Evolutionary conservation across 805 yeast species (phyloP).

Genomic region (Saturnispora diversa): DNA sequence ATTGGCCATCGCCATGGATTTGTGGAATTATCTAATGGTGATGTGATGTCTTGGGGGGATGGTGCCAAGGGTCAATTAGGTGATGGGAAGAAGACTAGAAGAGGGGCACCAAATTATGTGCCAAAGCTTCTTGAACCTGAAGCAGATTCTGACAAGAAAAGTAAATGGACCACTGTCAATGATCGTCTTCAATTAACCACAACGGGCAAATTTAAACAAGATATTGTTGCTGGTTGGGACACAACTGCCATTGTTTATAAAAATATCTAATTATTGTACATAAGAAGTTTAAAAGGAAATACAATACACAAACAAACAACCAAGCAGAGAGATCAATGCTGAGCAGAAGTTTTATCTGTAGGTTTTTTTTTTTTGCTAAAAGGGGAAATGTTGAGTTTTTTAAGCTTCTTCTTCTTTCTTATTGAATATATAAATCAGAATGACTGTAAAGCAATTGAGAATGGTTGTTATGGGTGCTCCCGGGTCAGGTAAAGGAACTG

Average conservation of each 20-base stretch:
- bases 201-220: slow-evolving; percentile 1
- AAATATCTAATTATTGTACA: neutral
- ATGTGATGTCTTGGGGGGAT: slow-evolving; percentile 75
- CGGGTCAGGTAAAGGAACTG: slow-evolving; percentile 93
- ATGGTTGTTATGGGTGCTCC: slow-evolving; percentile 84
- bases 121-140: slow-evolving; percentile 55
- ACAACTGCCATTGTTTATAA: slow-evolving; percentile 10
- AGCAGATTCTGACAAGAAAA: neutral
- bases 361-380: neutral
- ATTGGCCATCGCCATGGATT: slow-evolving; percentile 62
- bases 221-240: slow-evolving; percentile 10
- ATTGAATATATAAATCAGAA: neutral
- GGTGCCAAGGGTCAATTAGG: slow-evolving; percentile 81
- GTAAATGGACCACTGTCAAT: neutral
- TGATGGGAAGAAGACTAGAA: slow-evolving; percentile 62
- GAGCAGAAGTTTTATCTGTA: neutral
- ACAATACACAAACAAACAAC: neutral
- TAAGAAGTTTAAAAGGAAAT: neutral
- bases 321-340: neutral
- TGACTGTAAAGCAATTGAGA: slow-evolving; percentile 41
- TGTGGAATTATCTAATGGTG: slow-evolving; percentile 51
- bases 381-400: neutral
- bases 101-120: slow-evolving; percentile 43
- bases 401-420: neutral
- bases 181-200: neutral